phyloP scores from a whole-genome alignment of 2,329 filamentous ascomycete genomes.

The Talaromyces rugulosus region DNA sequence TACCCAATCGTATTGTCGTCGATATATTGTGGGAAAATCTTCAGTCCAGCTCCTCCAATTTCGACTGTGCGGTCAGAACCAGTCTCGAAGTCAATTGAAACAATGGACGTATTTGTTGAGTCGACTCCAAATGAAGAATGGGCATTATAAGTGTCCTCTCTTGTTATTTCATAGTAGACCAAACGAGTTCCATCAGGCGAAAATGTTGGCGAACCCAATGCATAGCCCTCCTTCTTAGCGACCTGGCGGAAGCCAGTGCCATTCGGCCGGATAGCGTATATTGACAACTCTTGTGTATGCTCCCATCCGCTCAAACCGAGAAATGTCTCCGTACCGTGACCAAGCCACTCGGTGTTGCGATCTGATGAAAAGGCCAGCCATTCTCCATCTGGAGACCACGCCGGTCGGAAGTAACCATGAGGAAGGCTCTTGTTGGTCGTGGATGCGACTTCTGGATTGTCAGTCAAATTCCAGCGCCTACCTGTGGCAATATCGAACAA shows the following conservation, averaged over 20 bases:
- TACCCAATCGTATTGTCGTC: conserved; percentile 8
- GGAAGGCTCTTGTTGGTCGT: neutral
- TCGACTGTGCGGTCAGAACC: neutral
- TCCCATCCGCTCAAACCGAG: neutral
- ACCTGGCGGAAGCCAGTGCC: neutral
- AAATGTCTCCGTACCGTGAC: neutral
- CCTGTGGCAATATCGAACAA: neutral
- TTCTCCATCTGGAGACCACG: neutral
- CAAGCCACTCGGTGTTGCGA: neutral
- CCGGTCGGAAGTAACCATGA: neutral
- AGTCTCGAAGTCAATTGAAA: neutral
- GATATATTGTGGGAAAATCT: conserved; percentile 10
- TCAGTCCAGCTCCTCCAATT: neutral
- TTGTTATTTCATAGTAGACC: neutral
- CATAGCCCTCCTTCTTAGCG: neutral
- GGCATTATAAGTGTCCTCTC: neutral
- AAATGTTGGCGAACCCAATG: neutral
- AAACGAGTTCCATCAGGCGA: neutral
- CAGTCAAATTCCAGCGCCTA: neutral
- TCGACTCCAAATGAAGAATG: neutral
- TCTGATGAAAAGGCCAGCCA: neutral
- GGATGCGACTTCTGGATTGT: neutral
- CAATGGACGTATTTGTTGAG: neutral
- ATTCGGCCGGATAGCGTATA: neutral
- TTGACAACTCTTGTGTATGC: conserved; percentile 1